Percentiles rank a stretch among this genome's conserved stretches.
Evolutionary conservation across 1,284 basidiomycete species (phyloP).

Genomic region (Moesziomyces aphidis): DNA sequence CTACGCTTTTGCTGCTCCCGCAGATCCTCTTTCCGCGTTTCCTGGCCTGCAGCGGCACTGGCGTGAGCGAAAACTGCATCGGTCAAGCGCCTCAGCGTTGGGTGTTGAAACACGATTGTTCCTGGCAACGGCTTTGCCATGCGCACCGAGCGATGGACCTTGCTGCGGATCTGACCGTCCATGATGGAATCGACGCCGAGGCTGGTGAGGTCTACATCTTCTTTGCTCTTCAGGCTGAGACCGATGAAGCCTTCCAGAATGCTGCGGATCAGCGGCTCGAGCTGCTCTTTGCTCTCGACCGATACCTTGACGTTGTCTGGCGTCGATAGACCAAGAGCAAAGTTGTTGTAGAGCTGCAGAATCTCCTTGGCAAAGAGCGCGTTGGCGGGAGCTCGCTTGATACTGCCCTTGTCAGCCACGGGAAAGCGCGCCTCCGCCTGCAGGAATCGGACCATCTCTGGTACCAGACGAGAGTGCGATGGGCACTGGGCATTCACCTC

Average conservation of each 20-base stretch:
- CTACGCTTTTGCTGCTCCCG: conserved; percentile 60
- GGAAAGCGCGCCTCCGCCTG: conserved; percentile 16
- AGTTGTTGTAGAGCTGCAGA: conserved; percentile 34
- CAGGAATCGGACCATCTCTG: conserved; percentile 42
- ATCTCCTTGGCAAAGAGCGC: conserved; percentile 22
- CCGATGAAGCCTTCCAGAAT: conserved; percentile 37
- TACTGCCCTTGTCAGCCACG: conserved; percentile 37
- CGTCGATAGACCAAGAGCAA: conserved; percentile 31
- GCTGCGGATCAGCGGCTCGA: conserved; percentile 10
- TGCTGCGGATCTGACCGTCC: conserved; percentile 71
- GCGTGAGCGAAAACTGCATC: conserved; percentile 30
- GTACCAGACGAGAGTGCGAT: conserved; percentile 38
- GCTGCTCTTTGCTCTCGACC: conserved; percentile 15
- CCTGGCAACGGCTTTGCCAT: conserved; percentile 46
- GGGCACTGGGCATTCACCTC: conserved; percentile 36
- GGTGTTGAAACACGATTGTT: conserved; percentile 71
- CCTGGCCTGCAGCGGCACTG: not conserved
- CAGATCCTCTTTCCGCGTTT: not conserved
- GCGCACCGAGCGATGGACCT: conserved; percentile 29
- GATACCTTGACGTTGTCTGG: conserved; percentile 18
- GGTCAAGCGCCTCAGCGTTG: conserved; percentile 68
- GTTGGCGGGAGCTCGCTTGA: conserved; percentile 34
- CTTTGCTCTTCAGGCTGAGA: conserved; percentile 59
- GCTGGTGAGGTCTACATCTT: conserved; percentile 67
- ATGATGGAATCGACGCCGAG: conserved; percentile 75